These are phyloP conservation scores for Penicilliopsis zonata DNA, from an alignment of 495 filamentous ascomycete species.

Conservation along the genomic window DNA sequence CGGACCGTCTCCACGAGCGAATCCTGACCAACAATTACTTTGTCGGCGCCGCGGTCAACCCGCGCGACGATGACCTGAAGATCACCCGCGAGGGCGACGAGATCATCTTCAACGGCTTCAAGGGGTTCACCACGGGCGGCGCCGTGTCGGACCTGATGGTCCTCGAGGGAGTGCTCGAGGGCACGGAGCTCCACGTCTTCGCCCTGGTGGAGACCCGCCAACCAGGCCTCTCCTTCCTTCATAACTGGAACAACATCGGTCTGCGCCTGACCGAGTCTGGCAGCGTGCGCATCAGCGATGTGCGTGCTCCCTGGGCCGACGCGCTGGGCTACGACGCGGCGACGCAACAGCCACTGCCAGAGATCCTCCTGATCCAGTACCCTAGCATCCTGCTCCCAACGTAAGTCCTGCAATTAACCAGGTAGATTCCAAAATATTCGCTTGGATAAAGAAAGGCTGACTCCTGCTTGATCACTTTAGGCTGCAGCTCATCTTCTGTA, in stretches of 20 bases:
- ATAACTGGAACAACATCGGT: slow-evolving; percentile 53
- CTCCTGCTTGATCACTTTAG: slow-evolving; percentile 4
- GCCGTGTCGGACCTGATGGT: slow-evolving; percentile 51
- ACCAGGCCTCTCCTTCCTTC: slow-evolving; percentile 39
- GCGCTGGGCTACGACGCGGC: slow-evolving; percentile 42
- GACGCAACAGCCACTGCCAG: slow-evolving; percentile 31
- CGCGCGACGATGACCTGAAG: slow-evolving; percentile 43
- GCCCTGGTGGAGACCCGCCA: slow-evolving; percentile 40
- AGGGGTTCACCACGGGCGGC: slow-evolving; percentile 52
- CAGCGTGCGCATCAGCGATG: slow-evolving; percentile 41
- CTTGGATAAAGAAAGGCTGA: too few relatives aligned
- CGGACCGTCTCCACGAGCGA: slow-evolving; percentile 34
- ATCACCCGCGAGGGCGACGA: slow-evolving; percentile 38
- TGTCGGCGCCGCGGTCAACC: slow-evolving; percentile 50
- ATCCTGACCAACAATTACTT: slow-evolving; percentile 50
- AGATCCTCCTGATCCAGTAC: slow-evolving; percentile 34
- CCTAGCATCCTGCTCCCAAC: slow-evolving; percentile 42
- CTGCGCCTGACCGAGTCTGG: slow-evolving; percentile 50
- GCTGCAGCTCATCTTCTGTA: slow-evolving; percentile 50
- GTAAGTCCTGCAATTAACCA: too few relatives aligned
- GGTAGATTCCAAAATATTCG: too few relatives aligned
- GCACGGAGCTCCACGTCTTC: slow-evolving; percentile 46
- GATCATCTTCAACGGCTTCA: slow-evolving; percentile 44
- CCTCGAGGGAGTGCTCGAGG: slow-evolving; percentile 43
- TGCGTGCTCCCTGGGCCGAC: slow-evolving; percentile 41